A percentile compares a stretch with the other conserved stretches of the same genome.
These are phyloP conservation scores for Lactarius tabidus DNA, from an alignment of 768 basidiomycete genomes.

Conservation along the genomic window DNA sequence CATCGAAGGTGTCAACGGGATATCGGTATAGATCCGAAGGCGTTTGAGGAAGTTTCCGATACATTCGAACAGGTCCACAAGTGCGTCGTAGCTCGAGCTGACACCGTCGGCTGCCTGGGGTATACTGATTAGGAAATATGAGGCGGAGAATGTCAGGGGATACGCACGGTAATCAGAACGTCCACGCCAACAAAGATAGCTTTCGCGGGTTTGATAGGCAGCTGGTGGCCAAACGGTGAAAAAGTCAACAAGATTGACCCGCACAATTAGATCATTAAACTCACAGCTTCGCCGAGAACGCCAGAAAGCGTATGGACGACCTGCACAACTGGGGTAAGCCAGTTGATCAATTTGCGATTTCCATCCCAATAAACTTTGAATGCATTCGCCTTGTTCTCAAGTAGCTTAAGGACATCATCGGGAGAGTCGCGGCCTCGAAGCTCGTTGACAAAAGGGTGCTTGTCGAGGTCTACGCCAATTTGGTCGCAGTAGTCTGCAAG, in stretches of 20 bases:
- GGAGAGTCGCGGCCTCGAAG: background rate
- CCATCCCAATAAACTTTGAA: background rate
- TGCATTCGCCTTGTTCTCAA: background rate
- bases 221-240: background rate
- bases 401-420: background rate
- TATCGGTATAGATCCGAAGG: background rate
- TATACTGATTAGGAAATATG: background rate
- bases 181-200: background rate
- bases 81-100: background rate
- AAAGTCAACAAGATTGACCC: background rate
- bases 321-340: too few species aligned
- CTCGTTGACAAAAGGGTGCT: background rate
- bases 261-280: background rate
- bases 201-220: background rate
- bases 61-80: slow-evolving; percentile 2
- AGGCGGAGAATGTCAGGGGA: too few species aligned
- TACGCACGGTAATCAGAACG: background rate
- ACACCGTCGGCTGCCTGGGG: background rate
- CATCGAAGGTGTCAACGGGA: background rate
- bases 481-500: background rate
- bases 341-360: background rate
- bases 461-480: background rate
- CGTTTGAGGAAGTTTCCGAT: slow-evolving; percentile 4
- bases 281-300: too few species aligned
- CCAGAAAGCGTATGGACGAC: too few species aligned